Percentiles rank a stretch among this genome's conserved stretches.
Evolutionary conservation across 306 rosid species (phyloP).

Genomic region (Ormosia emarginata): DNA sequence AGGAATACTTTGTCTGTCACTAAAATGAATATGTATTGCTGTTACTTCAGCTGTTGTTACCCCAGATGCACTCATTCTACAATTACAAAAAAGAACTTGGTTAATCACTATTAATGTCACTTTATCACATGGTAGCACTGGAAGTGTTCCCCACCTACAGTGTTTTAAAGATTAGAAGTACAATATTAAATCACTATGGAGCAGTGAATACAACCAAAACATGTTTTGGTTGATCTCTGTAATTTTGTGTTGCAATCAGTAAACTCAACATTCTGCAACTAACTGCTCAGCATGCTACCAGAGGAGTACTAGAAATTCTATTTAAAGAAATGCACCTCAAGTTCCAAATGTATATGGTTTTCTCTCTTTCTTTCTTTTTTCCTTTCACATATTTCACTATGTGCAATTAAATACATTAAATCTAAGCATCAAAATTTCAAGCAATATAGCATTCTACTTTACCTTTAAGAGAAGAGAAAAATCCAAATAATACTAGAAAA

Average conservation of each 20-base stretch:
- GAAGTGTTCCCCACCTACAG: not conserved
- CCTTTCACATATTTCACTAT: not conserved
- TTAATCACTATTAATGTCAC: not conserved
- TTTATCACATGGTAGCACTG: not conserved
- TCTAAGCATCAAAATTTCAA: not conserved
- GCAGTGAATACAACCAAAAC: too few species aligned
- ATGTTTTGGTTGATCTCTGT: not conserved
- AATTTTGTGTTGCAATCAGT: not conserved
- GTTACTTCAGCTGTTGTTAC: slow-evolving; percentile 29
- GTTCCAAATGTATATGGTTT: not conserved
- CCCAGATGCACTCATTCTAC: slow-evolving; percentile 53
- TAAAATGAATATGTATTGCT: not conserved
- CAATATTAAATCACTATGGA: too few species aligned
- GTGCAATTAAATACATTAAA: not conserved
- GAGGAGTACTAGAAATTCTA: too few species aligned
- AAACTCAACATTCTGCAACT: not conserved
- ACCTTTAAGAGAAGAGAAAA: not conserved
- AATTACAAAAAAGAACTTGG: slow-evolving; percentile 6
- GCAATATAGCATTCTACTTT: not conserved
- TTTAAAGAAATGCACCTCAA: too few species aligned
- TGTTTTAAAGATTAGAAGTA: not conserved
- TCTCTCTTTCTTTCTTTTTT: not conserved
- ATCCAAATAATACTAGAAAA: not conserved
- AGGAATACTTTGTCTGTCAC: slow-evolving; percentile 24
- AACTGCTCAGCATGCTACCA: too few species aligned